Conservation (phyloP, 371 early-diverging fungal species). For the Saksenaea vasiformis region DNA sequence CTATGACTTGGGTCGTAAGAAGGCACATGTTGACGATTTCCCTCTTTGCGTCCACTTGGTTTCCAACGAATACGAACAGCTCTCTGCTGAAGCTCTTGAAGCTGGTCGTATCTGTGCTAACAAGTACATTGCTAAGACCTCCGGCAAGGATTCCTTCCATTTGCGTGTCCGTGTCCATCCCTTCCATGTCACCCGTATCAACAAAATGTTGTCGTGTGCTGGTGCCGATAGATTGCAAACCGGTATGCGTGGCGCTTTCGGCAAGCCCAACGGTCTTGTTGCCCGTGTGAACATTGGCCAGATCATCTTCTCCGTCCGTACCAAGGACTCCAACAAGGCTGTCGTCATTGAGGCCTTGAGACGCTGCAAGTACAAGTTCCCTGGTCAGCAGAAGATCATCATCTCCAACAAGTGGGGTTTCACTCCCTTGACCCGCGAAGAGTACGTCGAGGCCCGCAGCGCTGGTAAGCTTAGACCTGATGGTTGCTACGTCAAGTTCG, state of each 20-base stretch:
- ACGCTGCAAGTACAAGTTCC: slow-evolving; percentile 98
- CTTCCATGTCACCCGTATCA: slow-evolving; percentile 99
- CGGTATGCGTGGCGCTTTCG: slow-evolving; percentile 99
- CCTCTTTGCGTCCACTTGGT: slow-evolving; percentile 97
- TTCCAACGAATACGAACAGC: slow-evolving; percentile 99
- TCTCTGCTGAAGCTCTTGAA: slow-evolving; percentile 99
- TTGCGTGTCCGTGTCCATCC: slow-evolving; percentile 99
- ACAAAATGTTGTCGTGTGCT: slow-evolving; percentile 99
- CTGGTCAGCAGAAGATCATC: slow-evolving; percentile 99
- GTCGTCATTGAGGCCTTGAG: slow-evolving; percentile 98
- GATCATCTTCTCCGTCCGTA: slow-evolving; percentile 97
- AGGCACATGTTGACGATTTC: slow-evolving; percentile 98
- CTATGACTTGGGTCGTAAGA: slow-evolving; percentile 99
- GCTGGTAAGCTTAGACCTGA: slow-evolving; percentile 89
- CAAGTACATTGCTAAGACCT: slow-evolving; percentile 99
- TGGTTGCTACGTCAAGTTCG: slow-evolving; percentile 98
- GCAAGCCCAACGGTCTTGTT: slow-evolving; percentile 99
- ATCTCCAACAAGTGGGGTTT: slow-evolving; percentile 99
- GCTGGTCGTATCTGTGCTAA: slow-evolving; percentile 99
- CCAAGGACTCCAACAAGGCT: slow-evolving; percentile 96
- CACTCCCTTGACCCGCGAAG: slow-evolving; percentile 96
- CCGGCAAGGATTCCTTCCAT: slow-evolving; percentile 99
- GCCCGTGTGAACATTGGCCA: slow-evolving; percentile 99
- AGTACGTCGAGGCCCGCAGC: slow-evolving; percentile 83
- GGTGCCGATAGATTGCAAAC: slow-evolving; percentile 99